Evolutionary conservation across 345 rosid genomes (phyloP).

Genomic region (Corchorus olitorius): DNA sequence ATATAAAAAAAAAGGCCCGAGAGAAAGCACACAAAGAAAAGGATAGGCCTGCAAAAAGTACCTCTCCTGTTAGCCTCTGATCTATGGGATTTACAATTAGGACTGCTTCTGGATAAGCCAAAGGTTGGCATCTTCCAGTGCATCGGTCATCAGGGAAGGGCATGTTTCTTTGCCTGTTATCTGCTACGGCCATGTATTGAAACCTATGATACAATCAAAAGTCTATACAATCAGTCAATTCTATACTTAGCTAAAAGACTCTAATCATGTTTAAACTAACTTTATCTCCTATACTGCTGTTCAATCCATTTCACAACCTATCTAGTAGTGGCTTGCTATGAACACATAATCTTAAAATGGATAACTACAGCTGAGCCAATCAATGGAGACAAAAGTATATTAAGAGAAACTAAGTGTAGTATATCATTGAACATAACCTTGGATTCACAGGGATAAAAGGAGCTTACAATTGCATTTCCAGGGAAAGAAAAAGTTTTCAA

Average conservation of each 20-base stretch:
- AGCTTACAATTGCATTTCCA: background rate
- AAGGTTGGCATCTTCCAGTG: slow-evolving; percentile 60
- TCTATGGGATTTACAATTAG: slow-evolving; percentile 69
- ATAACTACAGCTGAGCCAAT: background rate
- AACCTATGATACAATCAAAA: slow-evolving; percentile 55
- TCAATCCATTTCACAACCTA: background rate
- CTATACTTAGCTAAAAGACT: background rate
- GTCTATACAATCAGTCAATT: slow-evolving; percentile 18
- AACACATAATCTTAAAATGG: background rate
- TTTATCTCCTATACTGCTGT: background rate
- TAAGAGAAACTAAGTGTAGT: slow-evolving; percentile 1
- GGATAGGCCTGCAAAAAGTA: slow-evolving; percentile 25
- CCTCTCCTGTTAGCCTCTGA: slow-evolving; percentile 77
- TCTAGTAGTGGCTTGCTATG: background rate
- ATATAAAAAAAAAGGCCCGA: background rate
- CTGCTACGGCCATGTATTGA: slow-evolving; percentile 88
- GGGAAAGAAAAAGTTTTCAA: slow-evolving; percentile 3
- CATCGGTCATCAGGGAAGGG: slow-evolving; percentile 84
- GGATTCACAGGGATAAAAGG: background rate
- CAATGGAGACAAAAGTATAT: background rate
- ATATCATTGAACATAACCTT: background rate
- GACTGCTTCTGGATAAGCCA: slow-evolving; percentile 89
- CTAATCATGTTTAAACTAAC: background rate
- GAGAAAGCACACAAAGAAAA: slow-evolving; percentile 5
- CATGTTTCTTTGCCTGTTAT: slow-evolving; percentile 84